Conservation (phyloP, 495 filamentous ascomycete genomes). For the Hyphodiscus hymeniophilus region DNA sequence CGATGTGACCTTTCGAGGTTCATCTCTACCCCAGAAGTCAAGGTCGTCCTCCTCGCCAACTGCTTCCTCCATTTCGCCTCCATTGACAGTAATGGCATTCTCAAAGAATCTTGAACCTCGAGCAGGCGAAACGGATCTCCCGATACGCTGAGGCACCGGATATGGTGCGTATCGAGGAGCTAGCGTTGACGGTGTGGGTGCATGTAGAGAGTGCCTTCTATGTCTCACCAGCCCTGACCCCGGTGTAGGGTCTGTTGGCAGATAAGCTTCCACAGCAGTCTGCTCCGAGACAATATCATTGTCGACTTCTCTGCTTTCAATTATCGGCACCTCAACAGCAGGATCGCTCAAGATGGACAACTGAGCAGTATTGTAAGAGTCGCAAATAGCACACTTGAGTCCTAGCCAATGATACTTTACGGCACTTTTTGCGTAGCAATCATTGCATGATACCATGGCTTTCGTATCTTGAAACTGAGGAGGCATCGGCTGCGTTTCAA, state of each 20-base stretch:
- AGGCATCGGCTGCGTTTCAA: constrained; percentile 88
- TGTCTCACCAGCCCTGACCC: constrained; percentile 18
- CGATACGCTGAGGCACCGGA: constrained; percentile 24
- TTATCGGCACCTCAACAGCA: constrained; percentile 14
- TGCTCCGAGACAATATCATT: background rate
- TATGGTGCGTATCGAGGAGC: constrained; percentile 27
- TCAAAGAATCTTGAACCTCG: constrained; percentile 11
- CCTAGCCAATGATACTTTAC: constrained; percentile 93
- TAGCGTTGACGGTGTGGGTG: constrained; percentile 30
- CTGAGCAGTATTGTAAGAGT: constrained; percentile 78
- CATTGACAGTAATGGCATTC: constrained; percentile 7
- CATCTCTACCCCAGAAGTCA: constrained; percentile 53
- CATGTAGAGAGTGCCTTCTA: constrained; percentile 32
- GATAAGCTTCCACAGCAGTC: constrained; percentile 1
- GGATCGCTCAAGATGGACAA: constrained; percentile 42
- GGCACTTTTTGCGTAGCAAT: constrained; percentile 78
- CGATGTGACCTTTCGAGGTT: constrained; percentile 22
- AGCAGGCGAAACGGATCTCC: constrained; percentile 32
- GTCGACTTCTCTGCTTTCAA: constrained; percentile 14
- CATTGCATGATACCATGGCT: constrained; percentile 84
- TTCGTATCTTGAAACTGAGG: constrained; percentile 68
- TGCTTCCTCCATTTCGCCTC: constrained; percentile 35
- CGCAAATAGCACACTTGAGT: constrained; percentile 77
- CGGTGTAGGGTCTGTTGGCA: background rate
- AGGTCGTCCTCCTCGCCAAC: constrained; percentile 42